Evolutionary conservation across 768 basidiomycete genomes (phyloP).

Genomic region (Lepiota venenata): DNA sequence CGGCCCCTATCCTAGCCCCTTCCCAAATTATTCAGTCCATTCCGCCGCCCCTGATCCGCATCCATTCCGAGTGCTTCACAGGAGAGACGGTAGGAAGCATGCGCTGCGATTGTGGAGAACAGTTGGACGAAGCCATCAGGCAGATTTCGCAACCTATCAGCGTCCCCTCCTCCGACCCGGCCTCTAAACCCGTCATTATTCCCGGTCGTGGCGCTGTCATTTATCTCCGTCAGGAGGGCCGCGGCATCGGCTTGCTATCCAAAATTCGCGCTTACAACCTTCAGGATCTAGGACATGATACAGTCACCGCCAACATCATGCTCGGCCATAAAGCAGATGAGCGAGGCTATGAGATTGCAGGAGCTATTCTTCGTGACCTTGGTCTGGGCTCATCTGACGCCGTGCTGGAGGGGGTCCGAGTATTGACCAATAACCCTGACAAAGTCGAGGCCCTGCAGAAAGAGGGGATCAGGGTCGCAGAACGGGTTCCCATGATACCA

Average conservation of each 20-base stretch:
- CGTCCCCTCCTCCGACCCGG: conserved; percentile 32
- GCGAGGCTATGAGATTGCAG: conserved; percentile 89
- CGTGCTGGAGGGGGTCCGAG: conserved; percentile 53
- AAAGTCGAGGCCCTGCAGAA: conserved; percentile 85
- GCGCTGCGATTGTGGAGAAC: conserved; percentile 99
- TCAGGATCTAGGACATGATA: conserved; percentile 97
- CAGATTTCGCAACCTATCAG: conserved; percentile 74
- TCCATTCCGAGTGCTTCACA: conserved; percentile 98
- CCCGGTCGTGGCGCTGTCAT: conserved; percentile 91
- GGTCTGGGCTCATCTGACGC: conserved; percentile 55
- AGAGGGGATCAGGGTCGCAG: conserved; percentile 78
- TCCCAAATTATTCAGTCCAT: conserved; percentile 25
- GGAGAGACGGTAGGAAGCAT: conserved; percentile 97
- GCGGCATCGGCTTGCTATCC: conserved; percentile 93
- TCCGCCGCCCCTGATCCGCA: conserved; percentile 83
- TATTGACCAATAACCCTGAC: conserved; percentile 97
- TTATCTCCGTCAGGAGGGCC: conserved; percentile 96
- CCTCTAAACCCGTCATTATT: conserved; percentile 37
- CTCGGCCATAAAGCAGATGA: conserved; percentile 95
- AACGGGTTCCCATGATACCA: conserved; percentile 94
- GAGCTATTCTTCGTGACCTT: conserved; percentile 85
- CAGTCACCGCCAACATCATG: conserved; percentile 96
- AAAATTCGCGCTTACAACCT: conserved; percentile 98
- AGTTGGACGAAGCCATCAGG: conserved; percentile 95
- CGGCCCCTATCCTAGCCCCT: conserved; percentile 17